A percentile compares a stretch with the other conserved stretches of the same genome.
Conservation (phyloP, 2,329 filamentous ascomycete genomes). For the Nigrograna mackinnonii region DNA sequence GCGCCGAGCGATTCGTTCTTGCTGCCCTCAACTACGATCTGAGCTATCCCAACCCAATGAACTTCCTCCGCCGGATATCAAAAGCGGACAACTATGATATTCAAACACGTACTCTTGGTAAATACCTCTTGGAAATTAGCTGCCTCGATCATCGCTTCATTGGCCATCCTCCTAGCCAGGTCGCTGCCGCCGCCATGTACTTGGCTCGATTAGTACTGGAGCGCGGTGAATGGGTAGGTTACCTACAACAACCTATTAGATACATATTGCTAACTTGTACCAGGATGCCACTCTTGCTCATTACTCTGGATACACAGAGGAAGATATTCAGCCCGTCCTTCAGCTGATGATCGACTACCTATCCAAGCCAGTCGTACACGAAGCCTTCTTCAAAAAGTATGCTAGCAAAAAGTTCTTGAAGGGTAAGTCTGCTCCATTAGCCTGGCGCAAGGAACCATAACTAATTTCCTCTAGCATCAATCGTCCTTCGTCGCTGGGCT, state of each 20-base stretch:
- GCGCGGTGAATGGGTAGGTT: constrained; percentile 84
- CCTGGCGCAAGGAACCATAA: neutral
- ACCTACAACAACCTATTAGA: neutral
- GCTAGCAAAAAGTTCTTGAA: constrained; percentile 99
- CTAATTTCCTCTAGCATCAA: constrained; percentile 67
- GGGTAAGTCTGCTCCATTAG: constrained; percentile 60
- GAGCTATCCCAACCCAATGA: constrained; percentile 99
- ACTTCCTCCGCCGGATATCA: constrained; percentile 97
- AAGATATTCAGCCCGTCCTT: constrained; percentile 91
- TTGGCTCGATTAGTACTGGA: constrained; percentile 87
- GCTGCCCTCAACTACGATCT: constrained; percentile 92
- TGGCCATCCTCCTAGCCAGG: constrained; percentile 82
- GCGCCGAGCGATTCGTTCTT: constrained; percentile 94
- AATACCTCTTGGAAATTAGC: constrained; percentile 97
- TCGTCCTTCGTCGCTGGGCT: constrained; percentile 89
- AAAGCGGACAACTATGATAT: constrained; percentile 99
- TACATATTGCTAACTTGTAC: constrained; percentile 12
- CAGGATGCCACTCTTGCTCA: constrained; percentile 83
- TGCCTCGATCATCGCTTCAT: constrained; percentile 95
- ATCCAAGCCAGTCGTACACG: constrained; percentile 84
- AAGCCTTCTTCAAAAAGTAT: constrained; percentile 99
- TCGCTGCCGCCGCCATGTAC: constrained; percentile 95
- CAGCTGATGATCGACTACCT: constrained; percentile 97
- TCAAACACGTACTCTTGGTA: constrained; percentile 93
- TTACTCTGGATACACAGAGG: constrained; percentile 91